These are phyloP conservation scores for Avena atlantica DNA, from an alignment of 176 grass and related monocot genomes.

Conservation along the genomic window DNA sequence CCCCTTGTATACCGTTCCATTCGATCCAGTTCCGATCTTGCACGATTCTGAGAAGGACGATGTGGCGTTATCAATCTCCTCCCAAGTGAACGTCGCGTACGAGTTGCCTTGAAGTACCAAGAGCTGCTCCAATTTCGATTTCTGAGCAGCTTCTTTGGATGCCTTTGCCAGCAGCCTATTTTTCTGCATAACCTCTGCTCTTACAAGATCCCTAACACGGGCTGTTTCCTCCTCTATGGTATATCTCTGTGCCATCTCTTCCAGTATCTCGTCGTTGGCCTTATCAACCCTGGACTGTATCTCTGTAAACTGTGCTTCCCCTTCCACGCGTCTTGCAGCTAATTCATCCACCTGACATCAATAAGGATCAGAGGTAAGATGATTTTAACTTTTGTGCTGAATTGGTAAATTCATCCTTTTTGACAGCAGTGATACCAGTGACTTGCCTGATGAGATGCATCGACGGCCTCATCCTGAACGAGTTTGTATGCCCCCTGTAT, in stretches of 20 bases:
- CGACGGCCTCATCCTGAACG: slow-evolving; percentile 43
- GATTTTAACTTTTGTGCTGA: not conserved
- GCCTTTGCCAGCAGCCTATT: slow-evolving; percentile 46
- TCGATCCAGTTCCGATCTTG: slow-evolving; percentile 72
- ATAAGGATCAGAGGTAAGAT: slow-evolving; percentile 42
- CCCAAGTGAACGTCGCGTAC: slow-evolving; percentile 71
- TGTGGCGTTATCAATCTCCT: slow-evolving; percentile 79
- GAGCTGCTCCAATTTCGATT: slow-evolving; percentile 53
- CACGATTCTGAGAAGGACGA: slow-evolving; percentile 68
- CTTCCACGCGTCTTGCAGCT: slow-evolving; percentile 49
- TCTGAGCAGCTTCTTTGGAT: slow-evolving; percentile 47
- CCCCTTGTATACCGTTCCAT: slow-evolving; percentile 85
- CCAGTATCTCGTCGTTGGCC: slow-evolving; percentile 41
- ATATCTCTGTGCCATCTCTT: slow-evolving; percentile 39
- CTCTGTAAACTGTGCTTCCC: slow-evolving; percentile 61
- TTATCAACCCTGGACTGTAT: slow-evolving; percentile 48
- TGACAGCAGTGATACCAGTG: slow-evolving; percentile 6
- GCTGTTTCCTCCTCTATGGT: slow-evolving; percentile 40
- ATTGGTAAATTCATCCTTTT: slow-evolving; percentile 1
- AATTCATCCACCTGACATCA: slow-evolving; percentile 51
- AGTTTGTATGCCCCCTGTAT: slow-evolving; percentile 36
- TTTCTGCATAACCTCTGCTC: slow-evolving; percentile 50
- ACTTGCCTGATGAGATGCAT: slow-evolving; percentile 53
- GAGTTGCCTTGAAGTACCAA: slow-evolving; percentile 44
- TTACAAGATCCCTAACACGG: slow-evolving; percentile 43